phyloP scores from a whole-genome alignment of 1,139 yeast genomes.

The Lodderomyces jiufengensis region DNA sequence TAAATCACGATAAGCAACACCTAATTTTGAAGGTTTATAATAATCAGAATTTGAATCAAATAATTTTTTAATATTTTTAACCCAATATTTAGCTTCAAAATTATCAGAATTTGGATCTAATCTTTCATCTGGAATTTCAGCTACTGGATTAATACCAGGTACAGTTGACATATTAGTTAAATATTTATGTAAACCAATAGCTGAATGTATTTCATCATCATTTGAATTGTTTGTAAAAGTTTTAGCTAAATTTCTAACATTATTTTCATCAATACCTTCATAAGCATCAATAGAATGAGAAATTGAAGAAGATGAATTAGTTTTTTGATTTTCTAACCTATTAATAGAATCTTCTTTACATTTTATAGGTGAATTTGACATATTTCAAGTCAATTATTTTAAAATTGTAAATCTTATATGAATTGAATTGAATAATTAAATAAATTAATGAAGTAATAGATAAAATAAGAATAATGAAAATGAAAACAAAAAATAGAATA shows the following conservation, averaged over 20 bases:
- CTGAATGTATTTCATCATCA: slow-evolving; percentile 26
- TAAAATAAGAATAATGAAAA: too few species aligned
- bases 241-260: slow-evolving; percentile 31
- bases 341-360: slow-evolving; percentile 2
- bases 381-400: background rate
- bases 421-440: too few species aligned
- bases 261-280: slow-evolving; percentile 3
- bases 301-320: background rate
- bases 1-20: slow-evolving; percentile 65
- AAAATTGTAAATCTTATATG: too few species aligned
- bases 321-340: slow-evolving; percentile 1
- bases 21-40: slow-evolving; percentile 61
- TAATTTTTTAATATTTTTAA: slow-evolving; percentile 56
- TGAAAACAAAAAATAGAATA: too few species aligned
- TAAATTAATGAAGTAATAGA: too few species aligned
- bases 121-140: slow-evolving; percentile 7
- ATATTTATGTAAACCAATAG: slow-evolving; percentile 21
- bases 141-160: slow-evolving; percentile 45
- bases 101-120: slow-evolving; percentile 15
- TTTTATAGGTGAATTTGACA: background rate
- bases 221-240: slow-evolving; percentile 21
- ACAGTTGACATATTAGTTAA: slow-evolving; percentile 52
- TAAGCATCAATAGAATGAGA: slow-evolving; percentile 1
- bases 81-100: slow-evolving; percentile 51
- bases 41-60: slow-evolving; percentile 19